Evolutionary conservation across 2,329 filamentous ascomycete species (phyloP).

Genomic region (Calycina herbarum): DNA sequence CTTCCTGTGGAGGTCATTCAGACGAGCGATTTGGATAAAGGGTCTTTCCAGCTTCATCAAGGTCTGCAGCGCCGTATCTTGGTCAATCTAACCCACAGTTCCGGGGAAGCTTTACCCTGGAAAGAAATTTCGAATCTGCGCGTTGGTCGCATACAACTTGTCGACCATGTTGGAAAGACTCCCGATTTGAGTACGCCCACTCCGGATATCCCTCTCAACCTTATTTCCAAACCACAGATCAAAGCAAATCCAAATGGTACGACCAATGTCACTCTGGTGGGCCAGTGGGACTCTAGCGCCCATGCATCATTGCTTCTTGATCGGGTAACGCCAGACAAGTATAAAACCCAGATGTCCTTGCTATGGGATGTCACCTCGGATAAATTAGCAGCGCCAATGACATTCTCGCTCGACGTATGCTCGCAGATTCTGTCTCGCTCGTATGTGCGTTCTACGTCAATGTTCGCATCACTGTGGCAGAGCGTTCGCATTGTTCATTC

Average conservation of each 20-base stretch:
- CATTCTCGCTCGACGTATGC: slow-evolving; percentile 77
- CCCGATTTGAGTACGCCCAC: slow-evolving; percentile 73
- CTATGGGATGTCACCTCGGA: slow-evolving; percentile 83
- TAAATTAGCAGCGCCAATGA: slow-evolving; percentile 84
- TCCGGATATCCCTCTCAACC: slow-evolving; percentile 73
- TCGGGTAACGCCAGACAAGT: slow-evolving; percentile 87
- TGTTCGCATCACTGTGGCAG: slow-evolving; percentile 86
- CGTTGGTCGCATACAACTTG: slow-evolving; percentile 77
- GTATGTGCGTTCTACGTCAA: slow-evolving; percentile 81
- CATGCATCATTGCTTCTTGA: slow-evolving; percentile 94
- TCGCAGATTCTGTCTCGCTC: slow-evolving; percentile 82
- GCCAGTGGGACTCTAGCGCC: slow-evolving; percentile 94
- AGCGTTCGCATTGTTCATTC: slow-evolving; percentile 83
- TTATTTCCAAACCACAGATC: slow-evolving; percentile 75
- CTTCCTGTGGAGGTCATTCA: slow-evolving; percentile 91
- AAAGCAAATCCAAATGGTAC: slow-evolving; percentile 89
- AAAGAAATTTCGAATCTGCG: slow-evolving; percentile 75
- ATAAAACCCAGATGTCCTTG: slow-evolving; percentile 83
- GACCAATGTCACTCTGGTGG: slow-evolving; percentile 79
- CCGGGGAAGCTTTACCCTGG: slow-evolving; percentile 86
- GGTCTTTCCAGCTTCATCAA: slow-evolving; percentile 93
- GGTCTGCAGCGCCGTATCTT: slow-evolving; percentile 86
- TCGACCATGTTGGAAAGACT: slow-evolving; percentile 83
- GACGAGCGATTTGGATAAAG: slow-evolving; percentile 77
- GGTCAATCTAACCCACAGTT: slow-evolving; percentile 87